Base-by-base conservation (phyloP, 208 protist species). In the Blechomonas ayalai region DNA sequence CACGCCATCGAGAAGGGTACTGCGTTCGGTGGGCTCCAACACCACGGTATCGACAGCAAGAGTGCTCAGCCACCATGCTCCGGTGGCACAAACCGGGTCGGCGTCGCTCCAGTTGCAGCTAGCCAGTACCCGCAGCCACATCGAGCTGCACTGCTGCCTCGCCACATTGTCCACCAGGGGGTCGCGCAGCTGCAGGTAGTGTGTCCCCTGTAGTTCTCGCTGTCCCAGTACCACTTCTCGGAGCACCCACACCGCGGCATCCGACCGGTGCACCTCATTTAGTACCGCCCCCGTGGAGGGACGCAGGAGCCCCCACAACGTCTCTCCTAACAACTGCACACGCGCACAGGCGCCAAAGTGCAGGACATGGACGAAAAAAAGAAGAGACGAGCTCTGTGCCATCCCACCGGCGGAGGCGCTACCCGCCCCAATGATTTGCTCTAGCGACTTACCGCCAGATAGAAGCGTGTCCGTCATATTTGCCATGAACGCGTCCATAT, bases 11-110 rank as follows among this genome's bases (percentile, higher is more conserved):
- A 78, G 45, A 13, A 91, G 38, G n/a, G 19, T 31, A 1, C 62
- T 35, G 0, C 74, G 48, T 45, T 75, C 42, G 16, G 51, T 53
- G 22, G 34, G 13, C 9, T 66, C 43, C 7, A 85, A 58, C 0
- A 65, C 16, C 22, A 64, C 69, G 9, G 82, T 63, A 42, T 87
- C 71, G 0, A 57, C 46, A 12, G 83, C 25, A 44, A 82, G 38
- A 1, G 73, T 68, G 34, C 33, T 57, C 52, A 82, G 47, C 77
- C 82, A 86, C 82, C 77, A 87, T 33, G 50, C 63, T 39, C 41
- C 43, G 4, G 26, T 28, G 27, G 36, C 42, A 36, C 52, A 48
- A 4, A 51, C 23, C n/a, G 29, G 20, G 27, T 49, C 22, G 38
- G 75, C 27, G 33, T 66, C 65, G 10, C 13, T 22, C 65, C 72